Evolutionary conservation across 352 stramenopile genomes (phyloP), one percentile per base, ranked within the genome.

Genomic region (Aphanomyces cochlioides): DNA sequence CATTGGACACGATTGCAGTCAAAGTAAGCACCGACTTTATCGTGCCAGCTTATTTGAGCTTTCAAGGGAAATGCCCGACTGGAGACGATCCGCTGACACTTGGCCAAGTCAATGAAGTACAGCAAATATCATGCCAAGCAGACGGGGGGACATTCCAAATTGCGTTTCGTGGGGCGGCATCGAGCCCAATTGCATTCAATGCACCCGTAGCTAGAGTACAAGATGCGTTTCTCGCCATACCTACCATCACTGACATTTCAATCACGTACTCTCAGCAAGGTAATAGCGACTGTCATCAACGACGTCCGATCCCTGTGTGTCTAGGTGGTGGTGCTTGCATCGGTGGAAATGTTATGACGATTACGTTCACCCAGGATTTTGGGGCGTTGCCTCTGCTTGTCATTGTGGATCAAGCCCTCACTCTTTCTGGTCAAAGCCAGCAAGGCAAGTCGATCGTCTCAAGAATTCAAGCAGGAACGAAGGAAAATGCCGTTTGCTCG

Each of bases 1-100:
- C 72, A 82, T 85, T 72, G 93, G 92, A n/a, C 86, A 96, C 60
- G 89, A 96, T 73, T 98, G 95, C 79, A 89, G 64, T 41, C 76
- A 36, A 13, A 41, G 63, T 69, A 69, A 41, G 28, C 12, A 15
- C 40, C 5, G 21, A 34, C 43, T 57, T 37, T 50, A 1, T 7
- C 45, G 19, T 41, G 57, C 45, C 10, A 40, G 43, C 34, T 56
- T 10, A n/a, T 5, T 2, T 13, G 39, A 7, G 0, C 15, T 56
- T 61, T 19, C 57, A 76, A 87, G 80, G 87, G 50, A 91, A 86
- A 36, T 98, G 93, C 68, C 79, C 85, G 17, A 83, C 76, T 19
- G 92, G 92, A 7, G 95, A 98, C 60, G 89, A 97, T 53, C 90
- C 89, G 4, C 74, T 79, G 34, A 96, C 90, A 2, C 74, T 66